Conservation (phyloP, 2,329 filamentous ascomycete species). For the Parafenestella ontariensis region DNA sequence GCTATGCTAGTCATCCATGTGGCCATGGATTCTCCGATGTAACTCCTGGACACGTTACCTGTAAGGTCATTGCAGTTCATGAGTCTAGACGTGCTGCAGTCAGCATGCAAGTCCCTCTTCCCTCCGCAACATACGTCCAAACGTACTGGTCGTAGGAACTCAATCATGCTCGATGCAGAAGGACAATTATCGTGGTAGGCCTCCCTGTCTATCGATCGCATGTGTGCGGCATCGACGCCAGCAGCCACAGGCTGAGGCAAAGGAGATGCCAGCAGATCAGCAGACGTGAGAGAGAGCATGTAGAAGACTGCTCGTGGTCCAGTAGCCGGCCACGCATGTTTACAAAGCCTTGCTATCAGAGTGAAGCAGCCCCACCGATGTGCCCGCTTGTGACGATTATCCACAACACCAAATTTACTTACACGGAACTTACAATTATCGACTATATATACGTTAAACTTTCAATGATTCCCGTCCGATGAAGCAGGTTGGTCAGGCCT, state of each 20-base stretch:
- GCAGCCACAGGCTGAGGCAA: not conserved
- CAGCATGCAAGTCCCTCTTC: no score
- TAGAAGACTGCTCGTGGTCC: not conserved
- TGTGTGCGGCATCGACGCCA: not conserved
- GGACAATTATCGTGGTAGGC: no score
- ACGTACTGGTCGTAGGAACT: no score
- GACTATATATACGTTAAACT: not conserved
- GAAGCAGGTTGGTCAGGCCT: not conserved
- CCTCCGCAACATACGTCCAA: no score
- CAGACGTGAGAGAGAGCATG: not conserved
- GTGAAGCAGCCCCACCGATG: not conserved
- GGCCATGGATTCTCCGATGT: not conserved
- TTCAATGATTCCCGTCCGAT: not conserved
- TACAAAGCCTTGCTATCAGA: not conserved
- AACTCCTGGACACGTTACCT: not conserved
- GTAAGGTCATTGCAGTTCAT: not conserved
- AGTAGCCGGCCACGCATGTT: not conserved
- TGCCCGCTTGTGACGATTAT: not conserved
- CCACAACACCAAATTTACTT: not conserved
- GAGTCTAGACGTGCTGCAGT: not conserved
- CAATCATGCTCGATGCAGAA: no score
- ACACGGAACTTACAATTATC: not conserved
- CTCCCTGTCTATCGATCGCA: not conserved
- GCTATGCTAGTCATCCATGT: not conserved
- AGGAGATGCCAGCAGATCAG: not conserved